phyloP scores from a whole-genome alignment of 2,329 filamentous ascomycete genomes.

The Fonsecaea erecta region DNA sequence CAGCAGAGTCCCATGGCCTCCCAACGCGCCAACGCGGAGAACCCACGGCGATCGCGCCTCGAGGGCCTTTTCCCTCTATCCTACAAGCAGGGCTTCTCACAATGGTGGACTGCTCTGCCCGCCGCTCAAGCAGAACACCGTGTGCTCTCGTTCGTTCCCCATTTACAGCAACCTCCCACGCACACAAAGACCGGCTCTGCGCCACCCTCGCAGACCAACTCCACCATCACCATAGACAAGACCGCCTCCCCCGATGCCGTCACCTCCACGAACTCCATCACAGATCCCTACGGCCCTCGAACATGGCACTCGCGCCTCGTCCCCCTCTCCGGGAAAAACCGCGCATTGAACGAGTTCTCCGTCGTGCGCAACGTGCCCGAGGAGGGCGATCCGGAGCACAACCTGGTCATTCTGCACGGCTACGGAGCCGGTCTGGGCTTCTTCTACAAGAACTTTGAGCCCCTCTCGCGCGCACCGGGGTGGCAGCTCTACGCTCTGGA shows the following conservation, averaged over 20 bases:
- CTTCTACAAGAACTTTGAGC: slow-evolving; percentile 98
- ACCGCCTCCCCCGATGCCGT: slow-evolving; percentile 44
- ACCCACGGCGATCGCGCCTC: slow-evolving; percentile 38
- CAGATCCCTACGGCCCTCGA: slow-evolving; percentile 82
- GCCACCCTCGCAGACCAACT: slow-evolving; percentile 49
- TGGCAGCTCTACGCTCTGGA: slow-evolving; percentile 95
- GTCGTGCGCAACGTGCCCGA: slow-evolving; percentile 65
- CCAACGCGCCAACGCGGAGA: slow-evolving; percentile 47
- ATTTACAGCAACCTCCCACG: slow-evolving; percentile 72
- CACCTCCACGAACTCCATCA: slow-evolving; percentile 54
- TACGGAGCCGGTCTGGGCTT: slow-evolving; percentile 96
- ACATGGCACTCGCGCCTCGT: slow-evolving; percentile 88
- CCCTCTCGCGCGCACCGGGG: slow-evolving; percentile 74
- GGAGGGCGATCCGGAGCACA: slow-evolving; percentile 79
- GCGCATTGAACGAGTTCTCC: slow-evolving; percentile 89
- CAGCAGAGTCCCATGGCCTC: slow-evolving; percentile 57
- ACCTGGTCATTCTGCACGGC: slow-evolving; percentile 92
- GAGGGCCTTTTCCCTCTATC: slow-evolving; percentile 75
- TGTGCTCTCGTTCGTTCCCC: slow-evolving; percentile 83
- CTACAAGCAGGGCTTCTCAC: slow-evolving; percentile 87
- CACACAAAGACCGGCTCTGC: slow-evolving; percentile 67
- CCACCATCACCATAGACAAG: slow-evolving; percentile 45
- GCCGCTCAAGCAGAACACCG: slow-evolving; percentile 83
- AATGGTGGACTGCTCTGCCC: slow-evolving; percentile 92
- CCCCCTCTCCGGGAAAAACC: slow-evolving; percentile 78